Percentiles rank a stretch among this genome's conserved stretches.
These are phyloP conservation scores for Ceratocystis cacaofunesta DNA, from an alignment of 2,329 filamentous ascomycete genomes.

Conservation along the genomic window DNA sequence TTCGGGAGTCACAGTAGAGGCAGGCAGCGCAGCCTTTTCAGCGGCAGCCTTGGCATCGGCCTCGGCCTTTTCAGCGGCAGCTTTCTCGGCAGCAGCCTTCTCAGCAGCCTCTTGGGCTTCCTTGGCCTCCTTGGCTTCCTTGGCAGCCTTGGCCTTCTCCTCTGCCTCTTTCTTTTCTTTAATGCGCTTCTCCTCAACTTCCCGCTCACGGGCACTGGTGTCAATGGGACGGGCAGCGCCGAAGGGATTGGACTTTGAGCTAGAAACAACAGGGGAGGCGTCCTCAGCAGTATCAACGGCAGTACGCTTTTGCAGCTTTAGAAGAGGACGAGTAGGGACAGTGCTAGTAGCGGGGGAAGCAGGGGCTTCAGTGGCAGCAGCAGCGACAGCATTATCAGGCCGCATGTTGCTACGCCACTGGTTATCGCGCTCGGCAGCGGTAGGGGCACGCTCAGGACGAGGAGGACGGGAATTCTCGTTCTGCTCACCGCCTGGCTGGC, in stretches of 20 bases:
- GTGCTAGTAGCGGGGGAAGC: conserved; percentile 35
- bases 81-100: conserved; percentile 24
- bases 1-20: conserved; percentile 24
- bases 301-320: conserved; percentile 84
- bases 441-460: conserved; percentile 60
- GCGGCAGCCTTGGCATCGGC: conserved; percentile 25
- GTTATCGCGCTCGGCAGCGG: conserved; percentile 81
- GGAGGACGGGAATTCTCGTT: conserved; percentile 69
- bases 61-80: conserved; percentile 24
- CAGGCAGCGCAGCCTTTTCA: conserved; percentile 23
- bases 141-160: conserved; percentile 73
- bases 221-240: conserved; percentile 89
- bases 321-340: conserved; percentile 52
- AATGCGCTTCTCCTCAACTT: conserved; percentile 78
- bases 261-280: conserved; percentile 35
- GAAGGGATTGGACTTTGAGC: conserved; percentile 82
- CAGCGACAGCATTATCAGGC: conserved; percentile 44
- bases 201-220: conserved; percentile 73
- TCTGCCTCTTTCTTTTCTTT: conserved; percentile 65
- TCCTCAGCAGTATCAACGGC: conserved; percentile 55
- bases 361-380: conserved; percentile 52
- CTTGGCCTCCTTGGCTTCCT: conserved; percentile 58
- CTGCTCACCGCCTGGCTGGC: conserved; percentile 41
- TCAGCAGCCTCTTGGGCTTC: conserved; percentile 33
- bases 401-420: conserved; percentile 88